These are phyloP conservation scores for Penicillium hordei DNA, from an alignment of 2,329 filamentous ascomycete species.

Conservation along the genomic window DNA sequence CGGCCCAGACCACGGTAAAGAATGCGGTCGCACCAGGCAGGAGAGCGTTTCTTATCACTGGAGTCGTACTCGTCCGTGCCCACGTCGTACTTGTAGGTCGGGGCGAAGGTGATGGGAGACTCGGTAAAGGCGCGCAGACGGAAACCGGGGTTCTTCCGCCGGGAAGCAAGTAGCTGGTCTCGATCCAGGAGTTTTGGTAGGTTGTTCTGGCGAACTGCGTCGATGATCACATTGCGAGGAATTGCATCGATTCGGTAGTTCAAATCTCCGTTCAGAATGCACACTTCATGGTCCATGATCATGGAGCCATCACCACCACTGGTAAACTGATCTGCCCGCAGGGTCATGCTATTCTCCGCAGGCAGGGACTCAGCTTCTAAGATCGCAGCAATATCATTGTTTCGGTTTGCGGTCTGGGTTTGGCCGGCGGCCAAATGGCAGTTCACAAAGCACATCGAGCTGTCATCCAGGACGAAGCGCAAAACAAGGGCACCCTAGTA, in stretches of 20 bases:
- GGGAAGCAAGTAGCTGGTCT: constrained; percentile 86
- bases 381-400: constrained; percentile 89
- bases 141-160: constrained; percentile 86
- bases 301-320: constrained; percentile 93
- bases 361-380: constrained; percentile 78
- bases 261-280: constrained; percentile 89
- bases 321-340: constrained; percentile 74
- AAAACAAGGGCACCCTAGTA: constrained; percentile 75
- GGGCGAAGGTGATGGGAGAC: constrained; percentile 83
- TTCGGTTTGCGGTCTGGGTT: constrained; percentile 81
- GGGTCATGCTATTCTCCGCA: constrained; percentile 63
- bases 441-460: constrained; percentile 92
- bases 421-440: constrained; percentile 96
- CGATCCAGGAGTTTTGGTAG: constrained; percentile 83
- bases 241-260: constrained; percentile 99
- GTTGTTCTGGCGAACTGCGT: constrained; percentile 77
- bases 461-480: constrained; percentile 92
- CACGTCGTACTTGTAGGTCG: constrained; percentile 98
- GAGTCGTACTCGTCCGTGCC: constrained; percentile 92
- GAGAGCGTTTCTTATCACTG: constrained; percentile 88
- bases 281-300: constrained; percentile 97
- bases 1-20: constrained; percentile 80
- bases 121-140: constrained; percentile 88
- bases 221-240: constrained; percentile 87
- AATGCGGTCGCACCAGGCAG: constrained; percentile 94